Percentiles rank a stretch among this genome's conserved stretches.
phyloP scores from a whole-genome alignment of 2,329 filamentous ascomycete genomes.

The Macrophomina phaseolina region DNA sequence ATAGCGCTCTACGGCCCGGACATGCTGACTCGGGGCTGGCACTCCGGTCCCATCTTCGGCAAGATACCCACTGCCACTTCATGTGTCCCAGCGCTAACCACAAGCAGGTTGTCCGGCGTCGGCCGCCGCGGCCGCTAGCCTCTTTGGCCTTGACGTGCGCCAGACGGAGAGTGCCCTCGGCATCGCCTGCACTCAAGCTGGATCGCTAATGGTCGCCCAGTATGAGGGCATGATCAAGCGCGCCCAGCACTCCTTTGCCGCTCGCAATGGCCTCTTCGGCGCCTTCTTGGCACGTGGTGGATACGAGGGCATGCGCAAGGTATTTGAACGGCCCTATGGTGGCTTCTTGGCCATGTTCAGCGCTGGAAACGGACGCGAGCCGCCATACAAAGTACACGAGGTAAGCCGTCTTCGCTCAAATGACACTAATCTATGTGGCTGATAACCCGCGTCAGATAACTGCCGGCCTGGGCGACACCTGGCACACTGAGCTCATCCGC shows the following conservation, averaged over 20 bases:
- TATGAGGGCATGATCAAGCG: constrained; percentile 53
- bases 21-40: constrained; percentile 49
- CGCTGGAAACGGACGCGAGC: constrained; percentile 36
- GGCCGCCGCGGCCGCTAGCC: constrained; percentile 40
- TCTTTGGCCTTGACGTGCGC: constrained; percentile 39
- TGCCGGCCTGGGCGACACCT: constrained; percentile 43
- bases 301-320: constrained; percentile 51
- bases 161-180: constrained; percentile 46
- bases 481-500: constrained; percentile 44
- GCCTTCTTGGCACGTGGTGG: constrained; percentile 46
- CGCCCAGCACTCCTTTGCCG: constrained; percentile 55
- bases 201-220: constrained; percentile 51
- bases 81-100: not conserved
- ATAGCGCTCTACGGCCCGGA: constrained; percentile 46
- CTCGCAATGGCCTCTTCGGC: constrained; percentile 50
- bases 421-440: not conserved
- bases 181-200: constrained; percentile 49
- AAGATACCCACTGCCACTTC: too few relatives aligned
- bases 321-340: constrained; percentile 50
- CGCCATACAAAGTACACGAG: constrained; percentile 37
- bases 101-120: constrained; percentile 40
- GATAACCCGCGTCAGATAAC: constrained; percentile 29
- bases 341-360: constrained; percentile 51
- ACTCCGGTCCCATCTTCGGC: constrained; percentile 48
- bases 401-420: not conserved